Evolutionary conservation across 1,284 basidiomycete genomes (phyloP).

Genomic region (Trichosporon asahii): DNA sequence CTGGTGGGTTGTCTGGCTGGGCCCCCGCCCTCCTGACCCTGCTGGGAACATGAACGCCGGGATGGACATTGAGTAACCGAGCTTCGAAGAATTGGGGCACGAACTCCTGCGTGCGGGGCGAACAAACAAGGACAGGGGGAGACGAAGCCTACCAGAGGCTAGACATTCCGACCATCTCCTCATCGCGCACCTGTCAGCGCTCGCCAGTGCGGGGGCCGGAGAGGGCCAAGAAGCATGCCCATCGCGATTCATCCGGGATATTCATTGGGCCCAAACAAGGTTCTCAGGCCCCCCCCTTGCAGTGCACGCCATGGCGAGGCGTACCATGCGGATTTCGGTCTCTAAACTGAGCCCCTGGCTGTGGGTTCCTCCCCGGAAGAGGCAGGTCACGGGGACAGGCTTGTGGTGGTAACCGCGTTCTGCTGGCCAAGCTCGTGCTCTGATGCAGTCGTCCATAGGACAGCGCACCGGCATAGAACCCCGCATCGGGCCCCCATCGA

Average conservation of each 20-base stretch:
- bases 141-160: not conserved
- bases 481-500: no score
- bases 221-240: not conserved
- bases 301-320: not conserved
- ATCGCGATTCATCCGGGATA: not conserved
- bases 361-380: not conserved
- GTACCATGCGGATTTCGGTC: slow-evolving; percentile 4
- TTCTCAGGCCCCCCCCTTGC: not conserved
- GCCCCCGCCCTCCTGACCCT: not conserved
- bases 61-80: not conserved
- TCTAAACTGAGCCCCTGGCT: not conserved
- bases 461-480: not conserved
- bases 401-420: not conserved
- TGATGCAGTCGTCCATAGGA: not conserved
- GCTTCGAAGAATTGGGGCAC: not conserved
- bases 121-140: slow-evolving; percentile 1
- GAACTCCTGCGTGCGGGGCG: not conserved
- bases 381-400: not conserved
- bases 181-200: not conserved
- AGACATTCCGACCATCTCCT: not conserved
- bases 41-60: not conserved
- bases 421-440: not conserved
- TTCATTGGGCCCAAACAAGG: not conserved
- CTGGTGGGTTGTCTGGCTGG: not conserved
- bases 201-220: not conserved